phyloP scores from a whole-genome alignment of 2,329 filamentous ascomycete genomes.

The Cladosporium colombiae region DNA sequence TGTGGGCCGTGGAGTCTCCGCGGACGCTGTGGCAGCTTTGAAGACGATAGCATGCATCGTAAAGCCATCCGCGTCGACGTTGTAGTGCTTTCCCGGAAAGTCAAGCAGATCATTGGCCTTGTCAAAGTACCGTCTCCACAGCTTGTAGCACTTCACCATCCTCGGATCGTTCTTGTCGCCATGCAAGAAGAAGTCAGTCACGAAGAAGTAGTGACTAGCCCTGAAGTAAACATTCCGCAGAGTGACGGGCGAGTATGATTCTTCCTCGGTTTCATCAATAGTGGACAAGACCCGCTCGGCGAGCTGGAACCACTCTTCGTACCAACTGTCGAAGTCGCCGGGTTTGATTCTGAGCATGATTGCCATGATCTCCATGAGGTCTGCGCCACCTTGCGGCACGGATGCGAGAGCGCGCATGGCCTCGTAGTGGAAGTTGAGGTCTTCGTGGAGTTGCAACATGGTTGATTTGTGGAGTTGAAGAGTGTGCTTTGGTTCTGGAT shows the following conservation, averaged over 20 bases:
- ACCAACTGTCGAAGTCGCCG: slow-evolving; percentile 23
- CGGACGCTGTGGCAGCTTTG: slow-evolving; percentile 14
- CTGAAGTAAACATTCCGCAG: slow-evolving; percentile 34
- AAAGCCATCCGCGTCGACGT: slow-evolving; percentile 17
- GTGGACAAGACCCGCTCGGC: slow-evolving; percentile 22
- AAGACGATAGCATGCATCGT: slow-evolving; percentile 21
- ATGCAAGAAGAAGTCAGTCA: slow-evolving; percentile 47
- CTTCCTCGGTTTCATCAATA: slow-evolving; percentile 19
- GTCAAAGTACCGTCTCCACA: slow-evolving; percentile 43
- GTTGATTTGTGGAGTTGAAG: neutral
- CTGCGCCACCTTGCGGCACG: slow-evolving; percentile 18
- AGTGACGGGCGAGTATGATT: slow-evolving; percentile 4
- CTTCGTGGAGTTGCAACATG: slow-evolving; percentile 21
- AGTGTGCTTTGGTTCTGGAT: neutral
- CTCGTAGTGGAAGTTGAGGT: slow-evolving; percentile 26
- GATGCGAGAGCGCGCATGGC: slow-evolving; percentile 19
- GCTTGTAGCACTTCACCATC: slow-evolving; percentile 42
- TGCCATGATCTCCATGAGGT: slow-evolving; percentile 13
- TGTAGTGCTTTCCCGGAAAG: slow-evolving; percentile 24
- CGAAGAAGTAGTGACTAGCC: slow-evolving; percentile 47
- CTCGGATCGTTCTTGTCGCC: slow-evolving; percentile 45
- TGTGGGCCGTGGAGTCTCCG: slow-evolving; percentile 24
- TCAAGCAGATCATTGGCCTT: slow-evolving; percentile 41
- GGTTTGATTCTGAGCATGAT: slow-evolving; percentile 22
- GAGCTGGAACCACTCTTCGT: slow-evolving; percentile 19